Percentiles rank a stretch among this genome's conserved stretches.
These are phyloP conservation scores for Ramaria sp. DNA, from an alignment of 768 basidiomycete species.

Conservation along the genomic window DNA sequence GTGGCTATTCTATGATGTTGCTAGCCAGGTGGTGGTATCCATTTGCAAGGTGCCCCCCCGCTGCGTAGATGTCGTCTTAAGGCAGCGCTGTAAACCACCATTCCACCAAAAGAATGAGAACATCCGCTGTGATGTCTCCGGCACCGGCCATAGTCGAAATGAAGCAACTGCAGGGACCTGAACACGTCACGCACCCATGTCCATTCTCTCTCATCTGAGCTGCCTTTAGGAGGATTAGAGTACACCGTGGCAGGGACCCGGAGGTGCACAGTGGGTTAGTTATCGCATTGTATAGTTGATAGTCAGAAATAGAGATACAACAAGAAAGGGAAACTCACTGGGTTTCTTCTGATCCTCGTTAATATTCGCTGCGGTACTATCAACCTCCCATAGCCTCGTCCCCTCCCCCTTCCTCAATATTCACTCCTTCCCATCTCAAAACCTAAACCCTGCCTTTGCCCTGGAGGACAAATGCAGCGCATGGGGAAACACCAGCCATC, in stretches of 20 bases:
- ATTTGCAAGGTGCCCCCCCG: background rate
- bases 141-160: conserved; percentile 54
- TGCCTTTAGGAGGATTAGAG: conserved; percentile 66
- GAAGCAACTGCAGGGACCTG: background rate
- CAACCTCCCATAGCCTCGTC: conserved; percentile 78
- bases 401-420: conserved; percentile 88
- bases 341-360: conserved; percentile 94
- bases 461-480: conserved; percentile 78
- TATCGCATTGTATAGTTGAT: conserved; percentile 62
- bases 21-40: background rate
- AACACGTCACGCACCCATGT: conserved; percentile 48
- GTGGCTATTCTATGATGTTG: background rate
- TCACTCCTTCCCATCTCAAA: conserved; percentile 85
- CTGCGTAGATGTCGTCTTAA: background rate
- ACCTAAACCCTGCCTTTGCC: conserved; percentile 86
- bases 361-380: no score
- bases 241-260: conserved; percentile 91
- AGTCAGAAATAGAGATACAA: conserved; percentile 7
- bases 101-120: conserved; percentile 80
- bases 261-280: conserved; percentile 83
- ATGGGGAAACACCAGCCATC: conserved; percentile 82
- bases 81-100: background rate
- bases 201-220: conserved; percentile 72
- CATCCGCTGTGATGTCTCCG: conserved; percentile 83
- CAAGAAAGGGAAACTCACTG: conserved; percentile 44